Evolutionary conservation across 495 filamentous ascomycete species (phyloP).

Genomic region (Pyrenopolyporus hunteri): DNA sequence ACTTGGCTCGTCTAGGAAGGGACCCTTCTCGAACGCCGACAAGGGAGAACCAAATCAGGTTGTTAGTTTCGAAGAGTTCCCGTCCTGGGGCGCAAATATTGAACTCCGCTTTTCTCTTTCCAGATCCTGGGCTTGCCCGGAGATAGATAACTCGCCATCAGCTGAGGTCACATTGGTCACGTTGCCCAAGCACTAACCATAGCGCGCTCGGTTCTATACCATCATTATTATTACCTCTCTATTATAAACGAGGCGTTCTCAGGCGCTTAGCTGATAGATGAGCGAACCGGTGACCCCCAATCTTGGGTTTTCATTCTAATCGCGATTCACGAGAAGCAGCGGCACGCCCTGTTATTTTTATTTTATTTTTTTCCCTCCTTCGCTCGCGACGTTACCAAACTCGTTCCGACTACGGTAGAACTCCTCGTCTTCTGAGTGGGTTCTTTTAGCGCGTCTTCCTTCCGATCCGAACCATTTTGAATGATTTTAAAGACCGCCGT

Average conservation of each 20-base stretch:
- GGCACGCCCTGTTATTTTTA: not conserved
- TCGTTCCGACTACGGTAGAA: slow-evolving; percentile 22
- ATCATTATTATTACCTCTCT: slow-evolving; percentile 20
- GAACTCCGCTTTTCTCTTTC: slow-evolving; percentile 15
- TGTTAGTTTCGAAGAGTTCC: slow-evolving; percentile 20
- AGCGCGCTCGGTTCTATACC: slow-evolving; percentile 24
- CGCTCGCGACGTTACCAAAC: slow-evolving; percentile 3
- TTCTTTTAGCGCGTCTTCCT: slow-evolving; percentile 9
- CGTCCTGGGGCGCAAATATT: slow-evolving; percentile 6
- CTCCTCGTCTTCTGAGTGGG: slow-evolving; percentile 11
- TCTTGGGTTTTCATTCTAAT: slow-evolving; percentile 4
- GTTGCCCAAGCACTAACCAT: slow-evolving; percentile 30
- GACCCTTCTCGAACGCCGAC: slow-evolving; percentile 13
- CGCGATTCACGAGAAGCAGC: slow-evolving; percentile 13
- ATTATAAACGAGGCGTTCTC: slow-evolving; percentile 23
- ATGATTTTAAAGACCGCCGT: slow-evolving; percentile 26
- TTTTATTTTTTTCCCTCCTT: not conserved
- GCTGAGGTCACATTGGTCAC: slow-evolving; percentile 36
- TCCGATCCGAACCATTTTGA: slow-evolving; percentile 23
- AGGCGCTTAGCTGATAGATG: slow-evolving; percentile 21
- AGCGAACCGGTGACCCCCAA: not conserved
- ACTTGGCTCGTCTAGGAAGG: not conserved
- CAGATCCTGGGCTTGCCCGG: not conserved
- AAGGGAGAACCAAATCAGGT: slow-evolving; percentile 20
- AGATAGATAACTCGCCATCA: slow-evolving; percentile 26